These are phyloP conservation scores for Pseudomonodictys pantanalensis DNA, from an alignment of 495 filamentous ascomycete species.

Conservation along the genomic window DNA sequence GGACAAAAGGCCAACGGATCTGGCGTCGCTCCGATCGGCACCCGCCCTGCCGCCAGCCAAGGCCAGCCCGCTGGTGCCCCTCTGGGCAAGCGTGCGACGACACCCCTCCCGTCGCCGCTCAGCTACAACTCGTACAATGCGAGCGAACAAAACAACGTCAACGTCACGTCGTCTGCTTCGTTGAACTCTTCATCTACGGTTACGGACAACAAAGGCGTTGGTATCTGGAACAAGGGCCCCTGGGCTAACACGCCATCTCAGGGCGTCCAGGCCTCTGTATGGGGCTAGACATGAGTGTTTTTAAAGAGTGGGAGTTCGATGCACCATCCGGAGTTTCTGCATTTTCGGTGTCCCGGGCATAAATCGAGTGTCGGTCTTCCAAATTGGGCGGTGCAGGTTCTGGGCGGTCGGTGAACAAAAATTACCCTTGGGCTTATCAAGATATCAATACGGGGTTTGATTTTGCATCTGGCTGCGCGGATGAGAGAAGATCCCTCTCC, in stretches of 20 bases:
- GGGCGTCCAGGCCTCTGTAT: conserved; percentile 45
- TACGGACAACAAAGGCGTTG: conserved; percentile 38
- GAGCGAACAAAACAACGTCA: conserved; percentile 47
- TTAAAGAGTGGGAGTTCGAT: conserved; percentile 31
- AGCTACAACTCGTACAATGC: conserved; percentile 68
- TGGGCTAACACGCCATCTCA: conserved; percentile 40
- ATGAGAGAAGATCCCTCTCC: not conserved
- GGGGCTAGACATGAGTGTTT: conserved; percentile 36
- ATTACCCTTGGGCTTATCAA: conserved; percentile 14
- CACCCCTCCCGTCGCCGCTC: conserved; percentile 84
- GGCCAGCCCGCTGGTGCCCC: conserved; percentile 59
- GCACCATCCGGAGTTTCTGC: conserved; percentile 39
- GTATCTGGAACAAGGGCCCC: conserved; percentile 40
- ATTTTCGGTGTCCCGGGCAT: conserved; percentile 39
- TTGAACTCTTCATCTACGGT: conserved; percentile 52
- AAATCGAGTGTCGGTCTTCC: conserved; percentile 29
- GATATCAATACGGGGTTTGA: conserved; percentile 15
- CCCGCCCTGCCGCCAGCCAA: conserved; percentile 63
- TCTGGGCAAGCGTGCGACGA: conserved; percentile 81
- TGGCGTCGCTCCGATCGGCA: conserved; percentile 88
- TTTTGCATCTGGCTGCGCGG: conserved; percentile 17
- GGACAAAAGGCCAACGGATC: conserved; percentile 55
- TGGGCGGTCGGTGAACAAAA: conserved; percentile 30
- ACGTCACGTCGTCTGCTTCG: conserved; percentile 54
- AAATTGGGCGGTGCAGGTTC: conserved; percentile 32